Evolutionary conservation across 2,329 filamentous ascomycete species (phyloP), one percentile per base, ranked within the genome.

Genomic region (Fusarium fracticaudum): DNA sequence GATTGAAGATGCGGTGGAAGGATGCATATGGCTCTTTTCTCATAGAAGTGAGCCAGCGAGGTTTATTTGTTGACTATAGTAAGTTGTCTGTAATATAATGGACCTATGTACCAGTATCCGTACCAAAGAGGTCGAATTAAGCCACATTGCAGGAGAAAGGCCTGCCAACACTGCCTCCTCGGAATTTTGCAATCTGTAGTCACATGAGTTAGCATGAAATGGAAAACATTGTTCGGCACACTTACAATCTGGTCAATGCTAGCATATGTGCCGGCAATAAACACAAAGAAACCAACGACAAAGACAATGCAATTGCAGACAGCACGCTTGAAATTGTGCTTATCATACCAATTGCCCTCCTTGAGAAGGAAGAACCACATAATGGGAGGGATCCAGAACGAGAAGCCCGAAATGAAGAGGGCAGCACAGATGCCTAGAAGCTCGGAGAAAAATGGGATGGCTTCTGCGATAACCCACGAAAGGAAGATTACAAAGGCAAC

Each of bases 381-480:
- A 55, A 85, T 79, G 24, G 83, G 81, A 15, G 85, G 80, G 57
- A 84, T 77, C 65, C 84, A 83, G 67, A 85, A 85, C 29, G 83
- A 83, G 40, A 81, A 81, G 13, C 79, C 80, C 8, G 86, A 87
- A 75, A 87, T 81, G 77, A 88, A 87, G 41, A 88, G 84, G 6
- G 85, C 81, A 4, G 86, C 87, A 57, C 80, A 84, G 77, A 88
- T 85, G 48, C 85, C 84, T 15, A 94, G 83, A 45, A 94, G 84
- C 51, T 92, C 86, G 69, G 88, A 89, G 84, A 94, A 95, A 79
- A 91, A 90, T 4, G 93, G 93, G 47, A 94, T 92, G 1, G 91
- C 88, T 76, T 92, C 89, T 22, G 92, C 92, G 69, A 95, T 90
- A 73, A 94, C 80, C 88, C 90, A 94, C 5, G 91, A 90, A 20